Conservation (phyloP, 129 eudicot species). For the Helichrysum umbraculigerum region DNA sequence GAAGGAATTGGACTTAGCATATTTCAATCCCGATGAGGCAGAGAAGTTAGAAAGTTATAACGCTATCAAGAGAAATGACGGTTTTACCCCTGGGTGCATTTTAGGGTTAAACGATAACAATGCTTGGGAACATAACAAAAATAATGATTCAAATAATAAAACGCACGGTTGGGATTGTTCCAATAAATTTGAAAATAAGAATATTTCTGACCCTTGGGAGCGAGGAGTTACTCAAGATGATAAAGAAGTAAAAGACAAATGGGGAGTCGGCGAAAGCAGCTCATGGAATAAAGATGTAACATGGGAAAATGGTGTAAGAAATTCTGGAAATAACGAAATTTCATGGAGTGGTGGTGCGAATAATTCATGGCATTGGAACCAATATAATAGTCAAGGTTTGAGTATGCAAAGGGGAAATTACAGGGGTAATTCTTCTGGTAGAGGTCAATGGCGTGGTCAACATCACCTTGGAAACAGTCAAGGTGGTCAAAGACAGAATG, state of each 20-base stretch:
- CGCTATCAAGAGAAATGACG: conserved; percentile 24
- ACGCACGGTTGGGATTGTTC: conserved; percentile 42
- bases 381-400: neutral
- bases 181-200: conserved; percentile 36
- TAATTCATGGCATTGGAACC: conserved; percentile 50
- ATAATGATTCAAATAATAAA: conserved; percentile 20
- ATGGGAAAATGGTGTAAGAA: conserved; percentile 25
- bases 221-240: conserved; percentile 20
- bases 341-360: conserved; percentile 42
- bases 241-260: conserved; percentile 33
- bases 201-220: conserved; percentile 47
- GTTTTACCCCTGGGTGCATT: conserved; percentile 33
- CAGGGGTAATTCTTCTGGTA: conserved; percentile 37
- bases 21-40: conserved; percentile 61
- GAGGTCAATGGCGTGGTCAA: conserved; percentile 35
- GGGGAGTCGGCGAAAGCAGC: conserved; percentile 37
- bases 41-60: conserved; percentile 26
- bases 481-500: conserved; percentile 23
- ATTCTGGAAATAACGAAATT: conserved; percentile 33
- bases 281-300: conserved; percentile 34
- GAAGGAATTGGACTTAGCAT: conserved; percentile 56
- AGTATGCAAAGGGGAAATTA: conserved; percentile 21
- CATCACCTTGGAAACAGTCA: conserved; percentile 12
- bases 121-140: conserved; percentile 45
- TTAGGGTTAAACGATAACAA: conserved; percentile 31